A percentile compares a stretch with the other conserved stretches of the same genome.
Evolutionary conservation across 2,329 filamentous ascomycete genomes (phyloP).

Genomic region (Pezizomycotina sp.): DNA sequence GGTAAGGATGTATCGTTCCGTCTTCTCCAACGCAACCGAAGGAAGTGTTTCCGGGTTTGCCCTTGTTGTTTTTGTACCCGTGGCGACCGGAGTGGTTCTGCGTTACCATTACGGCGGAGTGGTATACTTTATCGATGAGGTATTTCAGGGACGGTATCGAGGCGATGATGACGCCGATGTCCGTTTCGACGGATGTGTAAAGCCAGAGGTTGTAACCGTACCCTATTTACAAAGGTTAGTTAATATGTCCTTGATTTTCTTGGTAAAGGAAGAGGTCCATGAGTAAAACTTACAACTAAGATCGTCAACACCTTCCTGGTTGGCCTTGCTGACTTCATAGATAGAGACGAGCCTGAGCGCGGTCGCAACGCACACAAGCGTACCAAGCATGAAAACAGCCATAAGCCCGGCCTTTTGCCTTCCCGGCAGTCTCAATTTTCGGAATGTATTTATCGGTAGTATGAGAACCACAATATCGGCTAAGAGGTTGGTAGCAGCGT

Average conservation of each 20-base stretch:
- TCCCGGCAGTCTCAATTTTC: slow-evolving; percentile 33
- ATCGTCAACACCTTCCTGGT: no score
- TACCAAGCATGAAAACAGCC: slow-evolving; percentile 36
- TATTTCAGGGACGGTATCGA: slow-evolving; percentile 38
- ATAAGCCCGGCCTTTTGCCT: slow-evolving; percentile 35
- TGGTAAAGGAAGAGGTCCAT: slow-evolving; percentile 14
- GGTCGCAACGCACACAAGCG: slow-evolving; percentile 31
- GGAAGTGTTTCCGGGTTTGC: no score
- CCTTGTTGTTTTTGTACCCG: no score
- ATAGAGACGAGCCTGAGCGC: slow-evolving; percentile 19
- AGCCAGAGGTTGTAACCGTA: slow-evolving; percentile 17
- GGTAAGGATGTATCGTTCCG: no score
- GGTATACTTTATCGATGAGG: slow-evolving; percentile 31
- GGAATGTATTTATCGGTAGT: slow-evolving; percentile 36
- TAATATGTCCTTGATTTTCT: no score
- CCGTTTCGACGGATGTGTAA: slow-evolving; percentile 32
- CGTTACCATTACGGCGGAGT: no score
- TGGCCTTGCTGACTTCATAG: no score
- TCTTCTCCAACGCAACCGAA: no score
- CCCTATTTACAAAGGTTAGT: no score
- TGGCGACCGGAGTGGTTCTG: no score
- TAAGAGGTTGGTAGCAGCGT: slow-evolving; percentile 43
- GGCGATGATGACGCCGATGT: slow-evolving; percentile 36
- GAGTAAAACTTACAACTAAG: no score
- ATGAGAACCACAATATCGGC: slow-evolving; percentile 42